Percentiles rank a stretch among this genome's conserved stretches.
phyloP scores from a whole-genome alignment of 345 rosid genomes.

The Noccaea bulbosa region DNA sequence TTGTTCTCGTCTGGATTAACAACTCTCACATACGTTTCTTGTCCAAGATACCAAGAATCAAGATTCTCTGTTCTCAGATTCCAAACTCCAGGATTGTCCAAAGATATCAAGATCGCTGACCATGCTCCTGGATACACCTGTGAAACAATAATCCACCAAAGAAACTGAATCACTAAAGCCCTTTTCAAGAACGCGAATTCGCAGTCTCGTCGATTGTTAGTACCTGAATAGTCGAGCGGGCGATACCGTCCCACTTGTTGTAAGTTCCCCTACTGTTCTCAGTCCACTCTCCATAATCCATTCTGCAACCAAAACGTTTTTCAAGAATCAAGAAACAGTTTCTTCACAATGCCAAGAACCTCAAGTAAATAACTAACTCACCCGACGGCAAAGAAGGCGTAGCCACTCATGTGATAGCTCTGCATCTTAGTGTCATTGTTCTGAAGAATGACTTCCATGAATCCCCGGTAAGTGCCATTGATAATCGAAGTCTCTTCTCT shows the following conservation, averaged over 20 bases:
- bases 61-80: conserved; percentile 95
- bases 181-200: too few species aligned
- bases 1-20: conserved; percentile 89
- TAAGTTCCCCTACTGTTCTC: conserved; percentile 97
- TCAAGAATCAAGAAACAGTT: conserved; percentile 10
- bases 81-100: conserved; percentile 98
- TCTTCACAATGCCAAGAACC: background rate
- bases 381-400: conserved; percentile 95
- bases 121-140: conserved; percentile 99
- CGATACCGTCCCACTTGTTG: conserved; percentile 98
- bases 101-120: conserved; percentile 88
- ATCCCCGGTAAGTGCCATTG: conserved; percentile 91
- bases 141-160: background rate
- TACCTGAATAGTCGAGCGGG: conserved; percentile 90
- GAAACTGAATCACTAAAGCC: background rate
- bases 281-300: conserved; percentile 99
- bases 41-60: conserved; percentile 98
- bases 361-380: conserved; percentile 43
- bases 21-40: conserved; percentile 90
- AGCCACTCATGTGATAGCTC: conserved; percentile 91
- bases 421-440: conserved; percentile 96
- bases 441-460: conserved; percentile 93
- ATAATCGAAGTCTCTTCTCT: conserved; percentile 75
- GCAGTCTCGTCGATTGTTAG: background rate
- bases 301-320: conserved; percentile 51